Evolutionary conservation across 164 flowering plant species (phyloP).

Genomic region (Umbellularia californica): DNA sequence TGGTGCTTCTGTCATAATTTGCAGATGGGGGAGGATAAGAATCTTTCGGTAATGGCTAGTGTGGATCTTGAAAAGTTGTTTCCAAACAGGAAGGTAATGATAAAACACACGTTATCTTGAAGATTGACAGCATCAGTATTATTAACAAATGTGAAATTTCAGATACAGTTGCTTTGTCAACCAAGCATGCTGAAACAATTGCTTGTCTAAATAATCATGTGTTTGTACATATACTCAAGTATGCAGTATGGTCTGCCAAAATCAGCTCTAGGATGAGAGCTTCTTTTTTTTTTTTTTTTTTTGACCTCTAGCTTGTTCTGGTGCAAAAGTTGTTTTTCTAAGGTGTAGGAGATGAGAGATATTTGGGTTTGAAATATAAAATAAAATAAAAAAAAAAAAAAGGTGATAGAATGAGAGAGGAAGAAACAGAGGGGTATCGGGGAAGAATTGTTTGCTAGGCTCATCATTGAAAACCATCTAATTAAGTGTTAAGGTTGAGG

Average conservation of each 20-base stretch:
- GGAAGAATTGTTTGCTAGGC: no score
- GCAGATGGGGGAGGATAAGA: conserved; percentile 72
- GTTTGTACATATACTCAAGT: not conserved
- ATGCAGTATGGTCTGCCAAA: not conserved
- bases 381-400: no score
- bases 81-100: conserved; percentile 61
- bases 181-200: not conserved
- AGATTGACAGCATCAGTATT: no score
- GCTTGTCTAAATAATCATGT: not conserved
- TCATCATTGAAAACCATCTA: no score
- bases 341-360: no score
- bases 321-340: no score
- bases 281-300: no score
- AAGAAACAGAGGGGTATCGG: no score
- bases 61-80: conserved; percentile 76
- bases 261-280: not conserved
- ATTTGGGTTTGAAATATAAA: no score
- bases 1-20: conserved; percentile 8
- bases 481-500: no score
- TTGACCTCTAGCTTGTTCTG: no score
- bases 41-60: conserved; percentile 47
- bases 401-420: no score
- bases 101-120: not conserved
- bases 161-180: not conserved
- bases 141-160: not conserved